Evolutionary conservation across 129 eudicot species (phyloP).

Genomic region (Kitagawia praeruptora): DNA sequence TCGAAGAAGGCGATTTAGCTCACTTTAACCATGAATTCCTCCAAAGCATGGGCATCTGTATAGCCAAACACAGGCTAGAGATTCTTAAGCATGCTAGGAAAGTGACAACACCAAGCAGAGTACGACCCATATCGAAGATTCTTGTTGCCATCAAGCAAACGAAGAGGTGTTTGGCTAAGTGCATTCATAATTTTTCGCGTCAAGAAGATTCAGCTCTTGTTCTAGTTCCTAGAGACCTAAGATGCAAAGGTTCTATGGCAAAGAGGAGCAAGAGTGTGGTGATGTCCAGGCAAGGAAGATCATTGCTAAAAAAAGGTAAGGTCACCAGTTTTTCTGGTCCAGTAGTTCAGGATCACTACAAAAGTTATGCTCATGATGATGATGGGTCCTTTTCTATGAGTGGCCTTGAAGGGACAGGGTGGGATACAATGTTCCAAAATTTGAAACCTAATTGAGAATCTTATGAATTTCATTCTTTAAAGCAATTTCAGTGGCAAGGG

Average conservation of each 20-base stretch:
- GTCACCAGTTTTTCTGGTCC: slow-evolving; percentile 50
- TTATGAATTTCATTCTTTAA: neutral
- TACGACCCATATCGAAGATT: slow-evolving; percentile 45
- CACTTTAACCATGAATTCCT: slow-evolving; percentile 86
- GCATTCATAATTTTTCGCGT: slow-evolving; percentile 35
- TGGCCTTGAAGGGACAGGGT: slow-evolving; percentile 37
- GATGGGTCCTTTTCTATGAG: slow-evolving; percentile 30
- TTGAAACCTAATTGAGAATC: slow-evolving; percentile 63
- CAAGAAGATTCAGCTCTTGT: slow-evolving; percentile 50
- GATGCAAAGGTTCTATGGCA: slow-evolving; percentile 46
- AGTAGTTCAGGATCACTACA: slow-evolving; percentile 22
- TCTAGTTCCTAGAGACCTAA: slow-evolving; percentile 31
- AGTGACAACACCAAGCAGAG: slow-evolving; percentile 24
- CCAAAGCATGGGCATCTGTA: slow-evolving; percentile 91
- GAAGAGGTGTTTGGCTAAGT: slow-evolving; percentile 45
- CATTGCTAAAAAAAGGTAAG: slow-evolving; percentile 66
- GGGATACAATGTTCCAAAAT: slow-evolving; percentile 89
- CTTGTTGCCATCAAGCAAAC: slow-evolving; percentile 49
- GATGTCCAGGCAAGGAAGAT: slow-evolving; percentile 34
- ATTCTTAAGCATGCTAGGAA: slow-evolving; percentile 67
- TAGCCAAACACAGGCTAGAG: slow-evolving; percentile 88
- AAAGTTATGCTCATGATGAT: slow-evolving; percentile 25
- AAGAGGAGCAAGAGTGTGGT: slow-evolving; percentile 46
- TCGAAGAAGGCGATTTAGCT: slow-evolving; percentile 66
- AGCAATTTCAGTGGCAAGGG: neutral